Base-by-base conservation (phyloP, 106 monocot genomes). In the Phalaenopsis equestris region DNA sequence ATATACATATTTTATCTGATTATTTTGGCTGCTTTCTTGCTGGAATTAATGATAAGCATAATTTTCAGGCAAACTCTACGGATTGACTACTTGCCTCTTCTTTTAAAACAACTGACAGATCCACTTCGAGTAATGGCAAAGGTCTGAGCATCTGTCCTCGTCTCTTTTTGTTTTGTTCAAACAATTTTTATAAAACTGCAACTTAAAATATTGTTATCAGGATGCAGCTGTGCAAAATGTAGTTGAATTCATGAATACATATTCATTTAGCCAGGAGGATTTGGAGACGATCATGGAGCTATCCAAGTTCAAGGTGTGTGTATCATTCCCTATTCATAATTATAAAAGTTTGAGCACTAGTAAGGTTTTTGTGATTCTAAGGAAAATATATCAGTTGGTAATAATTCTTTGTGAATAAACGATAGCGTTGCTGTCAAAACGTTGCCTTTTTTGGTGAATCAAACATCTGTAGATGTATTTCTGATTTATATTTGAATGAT, bases 191-290 rank as follows among this genome's bases (percentile, higher is more conserved):
- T 42, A 49, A 24, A n/a, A 74, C 74, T 0, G 17, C 6, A 18
- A 6, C 42, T 19, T 10, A 43, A 42, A 11, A 47, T 49, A 4
- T 76, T 76, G 45, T 19, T 18, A 30, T 72, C 87, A 97, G 95
- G 99, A 99, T 79, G 91, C 38, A 82, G 99, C 95, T 79, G 95
- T 95, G 82, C 89, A 90, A 49, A 90, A 79, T 61, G 99, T 99
- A 47, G 87, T 99, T 57, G 90, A 93, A 73, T 91, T 99, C 68
- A 99, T 99, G 99, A 92, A 95, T 72, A 64, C 83, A 67, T 99
- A 99, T 83, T 99, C 95, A 73, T 81, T 99, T 79, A 99, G 84
- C 77, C 94, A 92, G 76, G 98, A 99, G 80, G 91, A 99, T 80
- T 93, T 90, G 72, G 95, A 99, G 56, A 90, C 93, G 17, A 83